Evolutionary conservation across 805 yeast genomes (phyloP).

Genomic region (Cyberlindnera galapagoensis): DNA sequence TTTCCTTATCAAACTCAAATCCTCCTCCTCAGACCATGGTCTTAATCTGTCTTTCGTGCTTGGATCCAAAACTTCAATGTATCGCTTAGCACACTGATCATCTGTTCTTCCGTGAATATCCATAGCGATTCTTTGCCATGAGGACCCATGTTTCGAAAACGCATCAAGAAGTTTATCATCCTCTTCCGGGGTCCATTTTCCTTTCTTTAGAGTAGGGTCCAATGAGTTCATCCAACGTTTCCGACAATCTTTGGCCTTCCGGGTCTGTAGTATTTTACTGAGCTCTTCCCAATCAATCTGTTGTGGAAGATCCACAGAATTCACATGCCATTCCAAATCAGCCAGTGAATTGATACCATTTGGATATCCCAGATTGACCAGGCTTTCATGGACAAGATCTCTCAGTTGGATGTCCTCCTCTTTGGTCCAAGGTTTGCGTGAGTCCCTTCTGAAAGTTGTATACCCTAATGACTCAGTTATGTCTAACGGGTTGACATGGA

Average conservation of each 20-base stretch:
- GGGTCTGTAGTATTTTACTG: conserved; percentile 38
- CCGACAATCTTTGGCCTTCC: conserved; percentile 78
- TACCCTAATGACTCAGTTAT: conserved; percentile 70
- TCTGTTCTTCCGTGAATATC: conserved; percentile 83
- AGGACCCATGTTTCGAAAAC: conserved; percentile 62
- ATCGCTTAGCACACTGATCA: conserved; percentile 91
- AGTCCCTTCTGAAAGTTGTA: conserved; percentile 59
- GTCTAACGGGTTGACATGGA: conserved; percentile 33
- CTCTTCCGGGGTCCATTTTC: conserved; percentile 82
- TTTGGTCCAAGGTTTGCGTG: conserved; percentile 66
- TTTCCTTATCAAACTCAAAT: conserved; percentile 55
- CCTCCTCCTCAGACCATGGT: conserved; percentile 79
- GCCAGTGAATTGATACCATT: conserved; percentile 28
- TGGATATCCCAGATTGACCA: conserved; percentile 28
- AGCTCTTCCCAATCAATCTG: conserved; percentile 57
- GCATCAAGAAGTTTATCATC: conserved; percentile 62
- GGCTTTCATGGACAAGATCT: conserved; percentile 32
- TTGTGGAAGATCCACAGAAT: conserved; percentile 22
- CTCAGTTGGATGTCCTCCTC: conserved; percentile 62
- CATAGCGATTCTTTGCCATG: conserved; percentile 79
- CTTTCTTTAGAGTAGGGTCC: conserved; percentile 76
- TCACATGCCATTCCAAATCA: conserved; percentile 21
- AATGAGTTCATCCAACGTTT: conserved; percentile 84
- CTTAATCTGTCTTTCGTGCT: conserved; percentile 66
- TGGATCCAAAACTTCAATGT: conserved; percentile 84